Evolutionary conservation across 2,329 filamentous ascomycete genomes (phyloP).

Genomic region (Hypocreales sp.): DNA sequence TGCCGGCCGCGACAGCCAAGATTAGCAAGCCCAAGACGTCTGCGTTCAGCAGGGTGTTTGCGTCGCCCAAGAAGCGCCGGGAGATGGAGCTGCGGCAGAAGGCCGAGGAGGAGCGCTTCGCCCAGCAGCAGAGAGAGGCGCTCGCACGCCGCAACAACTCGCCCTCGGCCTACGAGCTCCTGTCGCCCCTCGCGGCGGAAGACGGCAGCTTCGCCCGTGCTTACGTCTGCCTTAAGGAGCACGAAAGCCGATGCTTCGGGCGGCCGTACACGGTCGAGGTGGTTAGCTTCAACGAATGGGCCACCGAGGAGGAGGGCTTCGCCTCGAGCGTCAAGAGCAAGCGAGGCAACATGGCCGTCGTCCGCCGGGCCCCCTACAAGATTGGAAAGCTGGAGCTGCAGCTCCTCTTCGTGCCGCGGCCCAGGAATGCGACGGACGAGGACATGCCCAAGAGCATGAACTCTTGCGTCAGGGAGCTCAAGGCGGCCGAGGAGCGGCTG

Average conservation of each 20-base stretch:
- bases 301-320: slow-evolving; percentile 64
- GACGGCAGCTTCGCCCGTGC: slow-evolving; percentile 91
- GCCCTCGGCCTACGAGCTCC: slow-evolving; percentile 68
- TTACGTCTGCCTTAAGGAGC: slow-evolving; percentile 87
- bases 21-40: slow-evolving; percentile 59
- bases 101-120: slow-evolving; percentile 64
- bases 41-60: slow-evolving; percentile 81
- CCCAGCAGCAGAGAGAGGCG: slow-evolving; percentile 47
- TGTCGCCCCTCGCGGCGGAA: slow-evolving; percentile 72
- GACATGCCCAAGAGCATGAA: slow-evolving; percentile 99
- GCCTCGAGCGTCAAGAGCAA: slow-evolving; percentile 91
- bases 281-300: slow-evolving; percentile 98
- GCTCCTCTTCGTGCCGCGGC: slow-evolving; percentile 85
- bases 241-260: slow-evolving; percentile 77
- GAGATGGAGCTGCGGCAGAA: slow-evolving; percentile 76
- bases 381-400: slow-evolving; percentile 90
- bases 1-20: slow-evolving; percentile 45
- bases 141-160: slow-evolving; percentile 45
- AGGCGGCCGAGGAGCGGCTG: slow-evolving; percentile 70
- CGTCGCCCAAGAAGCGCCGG: slow-evolving; percentile 91
- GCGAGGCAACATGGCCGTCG: slow-evolving; percentile 52
- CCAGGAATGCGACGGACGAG: slow-evolving; percentile 72
- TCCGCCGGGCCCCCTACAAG: slow-evolving; percentile 86
- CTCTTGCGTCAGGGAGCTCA: slow-evolving; percentile 83
- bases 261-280: slow-evolving; percentile 79